A percentile compares a stretch with the other conserved stretches of the same genome.
These are phyloP conservation scores for Aureobasidium sp. DNA, from an alignment of 2,329 filamentous ascomycete species.

Conservation along the genomic window DNA sequence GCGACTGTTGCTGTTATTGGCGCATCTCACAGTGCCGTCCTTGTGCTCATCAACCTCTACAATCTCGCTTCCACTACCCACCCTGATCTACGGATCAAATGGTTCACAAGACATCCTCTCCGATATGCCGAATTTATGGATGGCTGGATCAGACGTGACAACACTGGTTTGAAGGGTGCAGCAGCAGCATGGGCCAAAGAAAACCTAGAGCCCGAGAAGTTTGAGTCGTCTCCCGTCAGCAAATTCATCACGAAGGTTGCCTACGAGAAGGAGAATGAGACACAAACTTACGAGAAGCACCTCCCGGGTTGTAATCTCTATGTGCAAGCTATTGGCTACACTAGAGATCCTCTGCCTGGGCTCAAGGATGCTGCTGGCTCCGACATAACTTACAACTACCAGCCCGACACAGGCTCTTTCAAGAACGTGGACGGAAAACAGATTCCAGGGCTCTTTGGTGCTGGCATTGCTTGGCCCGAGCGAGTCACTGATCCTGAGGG, in stretches of 20 bases:
- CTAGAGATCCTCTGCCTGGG: slow-evolving; percentile 42
- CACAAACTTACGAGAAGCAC: slow-evolving; percentile 38
- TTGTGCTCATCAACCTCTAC: slow-evolving; percentile 55
- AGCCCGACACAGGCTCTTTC: slow-evolving; percentile 35
- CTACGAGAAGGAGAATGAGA: slow-evolving; percentile 44
- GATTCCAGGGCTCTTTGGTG: slow-evolving; percentile 51
- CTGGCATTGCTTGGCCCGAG: slow-evolving; percentile 59
- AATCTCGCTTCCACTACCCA: slow-evolving; percentile 46
- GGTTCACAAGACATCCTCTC: slow-evolving; percentile 55
- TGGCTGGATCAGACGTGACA: slow-evolving; percentile 58
- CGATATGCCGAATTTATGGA: slow-evolving; percentile 56
- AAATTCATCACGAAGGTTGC: slow-evolving; percentile 32
- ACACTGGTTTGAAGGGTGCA: slow-evolving; percentile 57
- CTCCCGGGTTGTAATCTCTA: slow-evolving; percentile 47
- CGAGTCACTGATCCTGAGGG: slow-evolving; percentile 53
- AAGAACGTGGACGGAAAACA: slow-evolving; percentile 23
- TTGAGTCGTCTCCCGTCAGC: slow-evolving; percentile 40
- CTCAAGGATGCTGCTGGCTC: slow-evolving; percentile 31
- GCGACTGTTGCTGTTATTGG: slow-evolving; percentile 52
- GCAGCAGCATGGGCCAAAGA: slow-evolving; percentile 53
- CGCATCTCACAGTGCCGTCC: slow-evolving; percentile 56
- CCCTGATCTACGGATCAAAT: slow-evolving; percentile 49
- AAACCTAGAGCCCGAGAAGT: slow-evolving; percentile 48
- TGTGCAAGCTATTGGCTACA: slow-evolving; percentile 55
- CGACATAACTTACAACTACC: slow-evolving; percentile 35